Evolutionary conservation across 1,284 basidiomycete species (phyloP).

Genomic region (Cryptococcus jaspeensis): DNA sequence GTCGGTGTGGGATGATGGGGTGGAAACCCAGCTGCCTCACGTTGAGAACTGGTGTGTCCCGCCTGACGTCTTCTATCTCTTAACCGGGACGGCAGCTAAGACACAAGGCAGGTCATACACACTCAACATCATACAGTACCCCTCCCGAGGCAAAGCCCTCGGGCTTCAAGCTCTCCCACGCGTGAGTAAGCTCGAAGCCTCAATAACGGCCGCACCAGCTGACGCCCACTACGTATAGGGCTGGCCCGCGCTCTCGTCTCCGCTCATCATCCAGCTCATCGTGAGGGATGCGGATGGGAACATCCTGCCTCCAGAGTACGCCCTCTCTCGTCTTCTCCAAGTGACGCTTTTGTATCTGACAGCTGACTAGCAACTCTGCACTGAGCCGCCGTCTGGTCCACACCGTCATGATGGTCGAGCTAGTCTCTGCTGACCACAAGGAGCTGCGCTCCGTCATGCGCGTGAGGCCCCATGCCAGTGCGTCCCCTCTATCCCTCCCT

Average conservation of each 20-base stretch:
- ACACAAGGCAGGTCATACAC: slow-evolving; percentile 12
- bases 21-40: not conserved
- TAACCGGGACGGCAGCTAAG: not conserved
- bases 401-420: slow-evolving; percentile 15
- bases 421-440: slow-evolving; percentile 11
- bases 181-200: slow-evolving; percentile 9
- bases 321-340: not conserved
- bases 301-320: slow-evolving; percentile 9
- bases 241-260: slow-evolving; percentile 9
- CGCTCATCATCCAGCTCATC: slow-evolving; percentile 12
- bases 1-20: slow-evolving; percentile 12
- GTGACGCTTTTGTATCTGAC: not conserved
- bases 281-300: slow-evolving; percentile 2
- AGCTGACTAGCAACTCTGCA: slow-evolving; percentile 1
- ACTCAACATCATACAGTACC: slow-evolving; percentile 9
- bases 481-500: not conserved
- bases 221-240: not conserved
- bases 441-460: slow-evolving; percentile 1
- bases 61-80: not conserved
- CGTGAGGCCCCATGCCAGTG: not conserved
- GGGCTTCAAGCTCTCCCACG: slow-evolving; percentile 6
- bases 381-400: slow-evolving; percentile 10
- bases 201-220: not conserved
- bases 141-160: slow-evolving; percentile 11
- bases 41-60: slow-evolving; percentile 4